Base-by-base conservation (phyloP, 371 early-diverging fungal genomes). In the Zychaea mexicana region DNA sequence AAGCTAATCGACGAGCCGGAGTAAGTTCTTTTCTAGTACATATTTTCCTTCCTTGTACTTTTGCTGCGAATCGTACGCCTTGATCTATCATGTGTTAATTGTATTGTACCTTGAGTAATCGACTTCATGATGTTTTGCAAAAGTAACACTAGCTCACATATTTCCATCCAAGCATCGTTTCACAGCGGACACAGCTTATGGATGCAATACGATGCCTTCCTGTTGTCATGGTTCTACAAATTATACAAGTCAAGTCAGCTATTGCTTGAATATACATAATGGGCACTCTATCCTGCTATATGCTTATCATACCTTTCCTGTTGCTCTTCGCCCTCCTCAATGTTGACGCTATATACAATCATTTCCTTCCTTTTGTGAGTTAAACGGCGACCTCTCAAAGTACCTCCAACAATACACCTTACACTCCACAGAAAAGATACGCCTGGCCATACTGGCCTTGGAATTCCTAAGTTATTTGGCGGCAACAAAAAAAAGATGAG, bases 31-130 rank as follows among this genome's bases (percentile, higher is more conserved):
- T 62, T 85, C 90, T 42, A 92, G 77, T 56, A 91, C 88, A 62
- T 80, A 91, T 69, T 85, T 85, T 19, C 93, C 93, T 63, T 91
- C 91, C 65, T 92, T 92, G 81, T 92, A 92, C 65, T 87, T 87
- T 78, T 92, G 90, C 7, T 77, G 70, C n/a, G 83, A 81, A 61
- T 88, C 90, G 64, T 80, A 90, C 7, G 92, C 91, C 53, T 85
- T 83, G 39, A 86, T 77, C 88, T 24, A 33, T 33, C 32, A 12
- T 15, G 52, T 52, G n/a, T n/a, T n/a, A n/a, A n/a, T n/a, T n/a
- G n/a, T n/a, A n/a, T n/a, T n/a, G n/a, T n/a, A n/a, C n/a, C n/a
- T n/a, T n/a, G n/a, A n/a, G n/a, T n/a, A n/a, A n/a, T n/a, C n/a
- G n/a, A n/a, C n/a, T n/a, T n/a, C n/a, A n/a, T n/a, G n/a, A n/a